Evolutionary conservation across 352 stramenopile genomes (phyloP).

Genomic region (Ophiocytium majus): DNA sequence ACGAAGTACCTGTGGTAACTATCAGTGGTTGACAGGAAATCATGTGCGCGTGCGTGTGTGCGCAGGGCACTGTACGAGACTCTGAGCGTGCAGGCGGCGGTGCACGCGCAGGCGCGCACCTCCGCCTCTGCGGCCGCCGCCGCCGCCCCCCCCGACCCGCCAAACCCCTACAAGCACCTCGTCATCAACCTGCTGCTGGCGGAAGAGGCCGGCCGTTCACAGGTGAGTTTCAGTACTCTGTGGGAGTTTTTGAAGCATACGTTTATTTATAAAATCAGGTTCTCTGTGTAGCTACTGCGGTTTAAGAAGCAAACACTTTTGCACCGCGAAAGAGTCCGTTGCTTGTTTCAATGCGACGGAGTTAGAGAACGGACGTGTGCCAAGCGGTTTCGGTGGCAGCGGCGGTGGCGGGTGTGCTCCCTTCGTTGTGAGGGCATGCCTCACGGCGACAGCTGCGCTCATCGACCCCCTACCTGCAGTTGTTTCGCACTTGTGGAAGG

Average conservation of each 20-base stretch:
- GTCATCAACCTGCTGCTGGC: constrained; percentile 13
- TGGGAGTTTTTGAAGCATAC: neutral
- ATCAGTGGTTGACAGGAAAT: no score
- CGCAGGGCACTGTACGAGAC: neutral
- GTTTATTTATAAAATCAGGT: no score
- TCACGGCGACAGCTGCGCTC: neutral
- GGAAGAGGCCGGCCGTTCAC: constrained; percentile 1
- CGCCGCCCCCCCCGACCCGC: neutral
- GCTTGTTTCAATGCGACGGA: no score
- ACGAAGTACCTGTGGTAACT: no score
- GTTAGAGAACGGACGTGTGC: no score
- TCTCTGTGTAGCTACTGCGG: no score
- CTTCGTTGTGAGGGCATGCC: neutral
- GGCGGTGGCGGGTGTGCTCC: no score
- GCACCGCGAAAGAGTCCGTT: no score
- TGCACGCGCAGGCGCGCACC: neutral
- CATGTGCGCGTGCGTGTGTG: neutral
- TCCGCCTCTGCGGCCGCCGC: neutral
- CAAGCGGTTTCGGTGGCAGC: no score
- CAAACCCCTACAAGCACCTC: constrained; percentile 24
- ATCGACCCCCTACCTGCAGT: neutral
- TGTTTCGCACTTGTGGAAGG: neutral
- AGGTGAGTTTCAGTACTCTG: constrained; percentile 4
- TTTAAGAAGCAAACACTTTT: no score
- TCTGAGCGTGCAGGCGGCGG: neutral